Evolutionary conservation across 169 alveolate genomes (phyloP).

Genomic region (Plasmodium gaboni): DNA sequence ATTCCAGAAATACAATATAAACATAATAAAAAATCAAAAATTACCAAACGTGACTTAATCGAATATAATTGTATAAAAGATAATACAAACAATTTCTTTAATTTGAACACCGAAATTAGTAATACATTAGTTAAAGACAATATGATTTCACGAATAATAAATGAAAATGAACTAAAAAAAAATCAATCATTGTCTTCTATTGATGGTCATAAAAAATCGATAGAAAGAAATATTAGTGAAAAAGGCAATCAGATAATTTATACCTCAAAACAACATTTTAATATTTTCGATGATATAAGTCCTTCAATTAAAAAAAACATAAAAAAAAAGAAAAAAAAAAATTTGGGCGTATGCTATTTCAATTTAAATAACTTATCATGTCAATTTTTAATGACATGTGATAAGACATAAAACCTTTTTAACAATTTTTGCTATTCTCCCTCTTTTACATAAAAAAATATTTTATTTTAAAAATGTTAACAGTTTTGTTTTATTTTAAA

Average conservation of each 20-base stretch:
- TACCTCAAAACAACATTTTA: conserved; percentile 21
- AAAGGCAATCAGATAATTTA: conserved; percentile 3
- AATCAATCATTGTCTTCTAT: conserved; percentile 32
- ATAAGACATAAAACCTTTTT: conserved; percentile 51
- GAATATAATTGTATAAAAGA: conserved; percentile 24
- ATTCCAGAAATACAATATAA: conserved; percentile 11
- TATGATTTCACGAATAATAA: conserved; percentile 3
- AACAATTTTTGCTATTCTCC: too few species aligned
- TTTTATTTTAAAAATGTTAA: conserved; percentile 10
- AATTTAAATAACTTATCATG: conserved; percentile 70
- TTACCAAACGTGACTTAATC: not conserved
- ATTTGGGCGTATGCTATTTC: conserved; percentile 43
- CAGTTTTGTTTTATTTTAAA: conserved; percentile 36
- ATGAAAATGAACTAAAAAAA: conserved; percentile 42
- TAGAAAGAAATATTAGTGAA: not conserved
- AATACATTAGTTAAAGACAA: conserved; percentile 5
- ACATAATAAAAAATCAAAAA: conserved; percentile 11
- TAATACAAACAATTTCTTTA: conserved; percentile 7
- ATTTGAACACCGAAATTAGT: conserved; percentile 16
- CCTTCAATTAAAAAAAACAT: conserved; percentile 42
- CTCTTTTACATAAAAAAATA: not conserved
- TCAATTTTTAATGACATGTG: conserved; percentile 70
- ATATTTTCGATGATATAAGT: conserved; percentile 12
- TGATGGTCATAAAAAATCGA: conserved; percentile 14
- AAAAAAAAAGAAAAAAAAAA: conserved; percentile 55